Base-by-base conservation (phyloP, 306 rosid genomes). In the Pterocarpus macrocarpus region DNA sequence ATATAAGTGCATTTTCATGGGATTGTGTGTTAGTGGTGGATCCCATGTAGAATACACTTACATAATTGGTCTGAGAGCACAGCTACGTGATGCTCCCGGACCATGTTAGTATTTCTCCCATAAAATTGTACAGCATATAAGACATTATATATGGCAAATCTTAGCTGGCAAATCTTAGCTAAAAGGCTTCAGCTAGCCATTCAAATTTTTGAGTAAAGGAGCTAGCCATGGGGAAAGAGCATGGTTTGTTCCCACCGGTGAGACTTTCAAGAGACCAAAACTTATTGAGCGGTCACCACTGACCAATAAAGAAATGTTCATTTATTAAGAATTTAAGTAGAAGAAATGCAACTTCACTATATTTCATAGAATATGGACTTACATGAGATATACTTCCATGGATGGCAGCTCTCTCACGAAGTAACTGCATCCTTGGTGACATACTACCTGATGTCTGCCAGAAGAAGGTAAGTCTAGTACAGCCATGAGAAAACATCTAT, bases 341-440 rank as follows among this genome's bases (percentile, higher is more conserved):
- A 78, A 52, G 44, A 36, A 70, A 75, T 35, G 74, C 34, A 67
- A 70, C 41, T 69, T 41, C 57, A 64, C 28, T 22, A 22, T 22
- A 22, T 59, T 73, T 22, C 65, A 80, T 78, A 79, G 35, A 71
- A 39, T 58, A 61, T 64, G 69, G 61, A 69, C 98, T 87, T 93
- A 96, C 99, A 90, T 93, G 98, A 84, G 98, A 89, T 74, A 94
- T 89, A 44, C 91, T 96, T 85, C 99, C 99, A 85, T 96, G 99
- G 70, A 96, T 89, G 33, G 98, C 82, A 73, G 97, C 96, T 86
- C 99, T 90, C 86, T 96, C 99, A 74, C 99, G 89, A 75, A 96
- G 85, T 81, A 93, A 87, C 76, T 96, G 99, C 94, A 89, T 78
- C 82, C 91, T 91, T 12, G 99, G 99, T 33, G 99, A 96, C 96